Base-by-base conservation (phyloP, 768 basidiomycete genomes). In the Termitomyces sp. region DNA sequence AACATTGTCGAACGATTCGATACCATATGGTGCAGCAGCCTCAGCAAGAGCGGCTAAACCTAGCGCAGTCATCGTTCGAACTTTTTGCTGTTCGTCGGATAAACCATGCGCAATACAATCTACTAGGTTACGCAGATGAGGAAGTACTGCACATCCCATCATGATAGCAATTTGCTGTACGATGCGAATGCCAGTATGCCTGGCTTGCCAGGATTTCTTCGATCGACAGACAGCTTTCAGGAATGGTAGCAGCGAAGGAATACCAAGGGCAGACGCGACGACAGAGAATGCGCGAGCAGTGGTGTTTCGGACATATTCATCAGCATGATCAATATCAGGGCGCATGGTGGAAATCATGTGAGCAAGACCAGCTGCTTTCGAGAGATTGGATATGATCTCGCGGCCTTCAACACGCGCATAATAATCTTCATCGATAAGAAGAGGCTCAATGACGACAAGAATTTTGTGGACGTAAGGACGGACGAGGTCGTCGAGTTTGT, bases 281-380 rank as follows among this genome's bases (percentile, higher is more conserved):
- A 99, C 97, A 28, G 95, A 97, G 80, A 98, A 94, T 3, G 97
- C 97, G 64, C 97, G 90, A 37, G 97, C 96, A 15, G 97, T 99
- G 44, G 97, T 99, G 71, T 99, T 99, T 58, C 96, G 91, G 3
- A 98, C 96, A 62, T 99, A 98, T 72, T 99, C 97, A 68, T 99
- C 96, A 44, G 97, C 94, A 64, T 98, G 96, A 71, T 99, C 96
- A 60, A 98, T 98, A 78, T 99, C 96, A 3, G 97, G 96, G 64
- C 96, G 89, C 96, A 99, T 98, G 19, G 96, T 99, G 37, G 97
- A 99, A 65, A 99, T 99, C 97, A 99, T 98, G 74, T 99, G 97
- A 2, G 97, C 96, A 26, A 99, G 87, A 73, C 97, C 97, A 31
- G 95, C 96, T 11, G 97, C 97, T 73, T 98, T 99, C 30, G 97